Conservation (phyloP, 2,329 filamentous ascomycete genomes). For the Botryotinia convoluta region DNA sequence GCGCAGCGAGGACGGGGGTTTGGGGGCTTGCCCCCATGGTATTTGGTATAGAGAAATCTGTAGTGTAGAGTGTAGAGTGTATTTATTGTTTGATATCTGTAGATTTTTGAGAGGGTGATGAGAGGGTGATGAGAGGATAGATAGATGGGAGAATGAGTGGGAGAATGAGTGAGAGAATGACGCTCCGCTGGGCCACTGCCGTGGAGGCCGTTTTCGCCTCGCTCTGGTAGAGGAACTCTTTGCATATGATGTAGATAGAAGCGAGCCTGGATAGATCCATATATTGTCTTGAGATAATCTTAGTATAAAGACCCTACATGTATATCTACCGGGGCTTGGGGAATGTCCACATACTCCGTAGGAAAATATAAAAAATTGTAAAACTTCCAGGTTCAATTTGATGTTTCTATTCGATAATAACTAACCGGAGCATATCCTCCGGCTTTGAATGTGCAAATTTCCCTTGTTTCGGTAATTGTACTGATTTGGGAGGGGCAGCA, state of each 20-base stretch:
- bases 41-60: no score
- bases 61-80: no score
- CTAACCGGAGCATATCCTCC: slow-evolving; percentile 15
- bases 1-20: background rate
- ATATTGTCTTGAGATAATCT: no score
- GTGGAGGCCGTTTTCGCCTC: background rate
- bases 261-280: no score
- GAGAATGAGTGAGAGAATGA: background rate
- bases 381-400: no score
- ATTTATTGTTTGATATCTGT: no score
- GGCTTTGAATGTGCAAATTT: background rate
- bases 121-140: accelerated
- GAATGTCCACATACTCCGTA: background rate
- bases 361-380: background rate
- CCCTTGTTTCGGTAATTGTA: background rate
- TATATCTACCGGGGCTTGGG: background rate
- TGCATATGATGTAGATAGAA: no score
- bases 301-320: background rate
- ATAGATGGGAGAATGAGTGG: no score
- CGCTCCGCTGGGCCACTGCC: background rate
- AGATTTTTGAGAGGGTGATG: no score
- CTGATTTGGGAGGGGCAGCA: background rate
- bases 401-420: background rate
- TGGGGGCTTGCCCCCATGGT: background rate
- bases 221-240: background rate